Percentiles rank a stretch among this genome's conserved stretches.
Evolutionary conservation across 306 rosid genomes (phyloP).

Genomic region (Alnus rubra): DNA sequence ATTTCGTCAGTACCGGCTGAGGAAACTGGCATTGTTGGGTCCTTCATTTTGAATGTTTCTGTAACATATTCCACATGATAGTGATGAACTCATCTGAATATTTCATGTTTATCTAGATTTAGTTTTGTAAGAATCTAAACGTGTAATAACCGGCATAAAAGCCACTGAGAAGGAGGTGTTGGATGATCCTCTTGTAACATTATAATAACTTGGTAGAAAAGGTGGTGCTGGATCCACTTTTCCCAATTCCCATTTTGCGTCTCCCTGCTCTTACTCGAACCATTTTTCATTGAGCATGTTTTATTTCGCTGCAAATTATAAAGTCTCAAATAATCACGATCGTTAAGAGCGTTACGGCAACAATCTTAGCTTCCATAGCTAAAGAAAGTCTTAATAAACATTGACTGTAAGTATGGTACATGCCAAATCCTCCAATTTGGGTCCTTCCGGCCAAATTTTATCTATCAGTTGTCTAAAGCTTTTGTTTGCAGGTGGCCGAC

Average conservation of each 20-base stretch:
- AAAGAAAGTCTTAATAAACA: neutral
- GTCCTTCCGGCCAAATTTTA: too few species aligned
- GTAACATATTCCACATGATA: conserved; percentile 22
- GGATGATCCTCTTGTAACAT: neutral
- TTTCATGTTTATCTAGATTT: neutral
- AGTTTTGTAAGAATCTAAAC: neutral
- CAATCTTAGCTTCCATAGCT: neutral
- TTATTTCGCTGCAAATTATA: too few species aligned
- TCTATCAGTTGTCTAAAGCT: neutral
- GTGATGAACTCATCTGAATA: neutral
- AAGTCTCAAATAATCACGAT: too few species aligned
- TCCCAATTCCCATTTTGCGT: neutral
- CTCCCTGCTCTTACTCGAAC: neutral
- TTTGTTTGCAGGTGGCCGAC: neutral
- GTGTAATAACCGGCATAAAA: neutral
- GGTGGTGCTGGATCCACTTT: neutral
- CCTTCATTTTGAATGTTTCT: conserved; percentile 23
- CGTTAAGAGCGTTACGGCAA: neutral
- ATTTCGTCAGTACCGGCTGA: conserved; percentile 68
- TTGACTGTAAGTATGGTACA: neutral
- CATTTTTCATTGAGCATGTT: neutral
- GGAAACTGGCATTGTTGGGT: conserved; percentile 50
- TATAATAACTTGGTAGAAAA: neutral
- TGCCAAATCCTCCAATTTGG: neutral
- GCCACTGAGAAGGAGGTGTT: neutral